Conservation (phyloP, 208 protist species). For the Crithidia fasciculata region DNA sequence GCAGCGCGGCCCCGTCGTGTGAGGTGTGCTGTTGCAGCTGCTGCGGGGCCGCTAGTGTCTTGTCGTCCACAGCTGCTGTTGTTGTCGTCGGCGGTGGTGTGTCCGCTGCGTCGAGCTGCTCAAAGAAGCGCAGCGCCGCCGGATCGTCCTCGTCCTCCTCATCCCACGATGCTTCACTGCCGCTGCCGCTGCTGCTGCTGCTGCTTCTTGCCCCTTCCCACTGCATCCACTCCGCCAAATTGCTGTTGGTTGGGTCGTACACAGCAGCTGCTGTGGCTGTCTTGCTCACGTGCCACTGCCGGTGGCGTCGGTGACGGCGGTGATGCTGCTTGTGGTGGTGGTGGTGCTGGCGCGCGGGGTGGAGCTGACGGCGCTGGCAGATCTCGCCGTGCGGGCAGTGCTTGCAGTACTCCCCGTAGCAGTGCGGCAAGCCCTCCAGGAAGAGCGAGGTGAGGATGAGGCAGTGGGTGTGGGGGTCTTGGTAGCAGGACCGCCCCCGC, state of each 20-base stretch:
- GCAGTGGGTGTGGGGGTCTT: slow-evolving; percentile 37
- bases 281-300: background rate
- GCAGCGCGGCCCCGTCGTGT: background rate
- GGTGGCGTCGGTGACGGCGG: background rate
- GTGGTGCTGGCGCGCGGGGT: background rate
- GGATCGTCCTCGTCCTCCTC: slow-evolving; percentile 18
- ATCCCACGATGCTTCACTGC: background rate
- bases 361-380: slow-evolving; percentile 15
- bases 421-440: slow-evolving; percentile 29
- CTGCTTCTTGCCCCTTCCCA: background rate
- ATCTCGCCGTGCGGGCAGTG: slow-evolving; percentile 37
- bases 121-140: slow-evolving; percentile 13
- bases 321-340: background rate
- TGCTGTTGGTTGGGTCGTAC: no score
- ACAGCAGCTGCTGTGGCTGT: background rate
- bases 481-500: slow-evolving; percentile 31
- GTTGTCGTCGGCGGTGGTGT: background rate
- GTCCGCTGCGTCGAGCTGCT: slow-evolving; percentile 16
- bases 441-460: slow-evolving; percentile 40
- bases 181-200: background rate
- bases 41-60: no score
- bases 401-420: slow-evolving; percentile 35
- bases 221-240: background rate
- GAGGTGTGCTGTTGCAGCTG: no score
- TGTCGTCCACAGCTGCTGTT: background rate